Conservation (phyloP, 345 rosid genomes). For the Laguncularia racemosa region DNA sequence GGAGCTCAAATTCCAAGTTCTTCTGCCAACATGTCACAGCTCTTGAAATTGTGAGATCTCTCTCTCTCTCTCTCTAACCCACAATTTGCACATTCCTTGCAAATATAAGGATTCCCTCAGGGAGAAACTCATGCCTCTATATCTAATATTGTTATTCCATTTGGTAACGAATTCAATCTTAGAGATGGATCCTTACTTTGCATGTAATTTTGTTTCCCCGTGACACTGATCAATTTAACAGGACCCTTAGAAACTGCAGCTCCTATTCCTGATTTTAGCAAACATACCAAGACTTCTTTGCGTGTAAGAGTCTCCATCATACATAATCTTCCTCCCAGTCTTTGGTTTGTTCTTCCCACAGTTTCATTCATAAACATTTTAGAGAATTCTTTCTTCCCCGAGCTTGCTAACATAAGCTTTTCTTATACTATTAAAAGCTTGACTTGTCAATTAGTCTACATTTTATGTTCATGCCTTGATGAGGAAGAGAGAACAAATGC, state of each 20-base stretch:
- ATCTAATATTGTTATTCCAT: no score
- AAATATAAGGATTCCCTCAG: neutral
- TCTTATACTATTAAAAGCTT: slow-evolving; percentile 63
- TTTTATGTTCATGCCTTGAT: no score
- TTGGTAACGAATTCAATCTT: no score
- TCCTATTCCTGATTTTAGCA: slow-evolving; percentile 73
- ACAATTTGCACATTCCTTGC: neutral
- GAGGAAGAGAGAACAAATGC: no score
- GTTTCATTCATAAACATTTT: neutral
- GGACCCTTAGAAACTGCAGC: slow-evolving; percentile 96
- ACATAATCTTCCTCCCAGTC: neutral
- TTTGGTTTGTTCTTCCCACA: neutral
- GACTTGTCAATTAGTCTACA: no score
- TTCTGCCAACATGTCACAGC: slow-evolving; percentile 62
- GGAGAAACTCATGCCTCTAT: no score
- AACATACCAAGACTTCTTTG: slow-evolving; percentile 61
- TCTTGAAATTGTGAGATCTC: slow-evolving; percentile 70
- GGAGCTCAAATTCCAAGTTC: slow-evolving; percentile 67
- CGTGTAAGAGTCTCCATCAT: slow-evolving; percentile 42
- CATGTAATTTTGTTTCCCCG: neutral
- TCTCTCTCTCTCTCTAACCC: neutral
- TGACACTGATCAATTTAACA: slow-evolving; percentile 21
- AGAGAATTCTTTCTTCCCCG: neutral
- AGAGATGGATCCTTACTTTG: neutral
- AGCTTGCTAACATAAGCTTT: slow-evolving; percentile 48